phyloP scores from a whole-genome alignment of 2,329 filamentous ascomycete genomes.

The Leptographium galeiforme region DNA sequence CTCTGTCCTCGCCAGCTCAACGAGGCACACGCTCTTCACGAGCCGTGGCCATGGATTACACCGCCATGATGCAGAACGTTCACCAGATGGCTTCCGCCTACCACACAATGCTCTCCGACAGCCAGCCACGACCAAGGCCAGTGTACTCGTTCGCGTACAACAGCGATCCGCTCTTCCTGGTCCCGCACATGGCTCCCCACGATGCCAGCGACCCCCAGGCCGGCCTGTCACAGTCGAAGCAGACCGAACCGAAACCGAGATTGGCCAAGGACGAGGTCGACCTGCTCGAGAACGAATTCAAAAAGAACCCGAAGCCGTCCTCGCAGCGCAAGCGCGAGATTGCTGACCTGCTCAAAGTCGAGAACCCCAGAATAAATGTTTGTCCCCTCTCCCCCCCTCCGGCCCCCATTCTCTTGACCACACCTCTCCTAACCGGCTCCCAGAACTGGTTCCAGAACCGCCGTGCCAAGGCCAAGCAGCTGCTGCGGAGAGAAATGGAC shows the following conservation, averaged over 20 bases:
- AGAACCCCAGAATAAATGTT: conserved; percentile 51
- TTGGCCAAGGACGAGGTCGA: conserved; percentile 47
- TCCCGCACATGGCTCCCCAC: conserved; percentile 10
- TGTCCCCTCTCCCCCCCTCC: conserved; percentile 7
- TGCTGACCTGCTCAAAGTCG: conserved; percentile 48
- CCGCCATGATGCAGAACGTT: conserved; percentile 6
- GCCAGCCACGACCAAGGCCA: neutral
- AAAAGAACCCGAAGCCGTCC: conserved; percentile 51
- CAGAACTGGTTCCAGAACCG: conserved; percentile 61
- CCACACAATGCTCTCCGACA: neutral
- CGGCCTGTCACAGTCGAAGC: conserved; percentile 13
- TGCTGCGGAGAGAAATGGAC: conserved; percentile 38
- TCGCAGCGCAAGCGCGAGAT: conserved; percentile 47
- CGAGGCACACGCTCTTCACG: neutral
- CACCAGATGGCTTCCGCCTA: conserved; percentile 4
- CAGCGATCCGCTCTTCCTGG: conserved; percentile 7
- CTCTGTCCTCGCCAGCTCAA: neutral
- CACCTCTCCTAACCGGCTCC: neutral
- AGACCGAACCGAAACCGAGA: conserved; percentile 34
- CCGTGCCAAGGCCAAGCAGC: conserved; percentile 51
- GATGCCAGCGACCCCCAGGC: conserved; percentile 11
- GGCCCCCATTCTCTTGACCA: conserved; percentile 5
- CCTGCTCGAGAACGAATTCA: conserved; percentile 45
- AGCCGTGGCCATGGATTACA: conserved; percentile 6
- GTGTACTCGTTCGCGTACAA: conserved; percentile 7